These are phyloP conservation scores for Malassezia psittaci DNA, from an alignment of 1,284 basidiomycete genomes.

Conservation along the genomic window DNA sequence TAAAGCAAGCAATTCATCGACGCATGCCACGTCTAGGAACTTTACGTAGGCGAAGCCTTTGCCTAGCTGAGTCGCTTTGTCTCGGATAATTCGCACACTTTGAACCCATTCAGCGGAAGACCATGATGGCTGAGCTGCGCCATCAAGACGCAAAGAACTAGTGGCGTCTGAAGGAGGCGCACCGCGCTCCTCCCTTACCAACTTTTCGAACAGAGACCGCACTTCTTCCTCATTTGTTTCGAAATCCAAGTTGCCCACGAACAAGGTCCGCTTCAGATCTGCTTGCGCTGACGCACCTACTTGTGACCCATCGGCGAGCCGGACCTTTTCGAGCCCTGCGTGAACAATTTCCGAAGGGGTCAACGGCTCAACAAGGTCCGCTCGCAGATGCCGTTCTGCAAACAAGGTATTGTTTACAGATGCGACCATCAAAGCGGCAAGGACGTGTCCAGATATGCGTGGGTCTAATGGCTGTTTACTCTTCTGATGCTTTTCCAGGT, in stretches of 20 bases:
- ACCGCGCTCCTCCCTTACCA: slow-evolving; percentile 67
- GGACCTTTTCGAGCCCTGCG: slow-evolving; percentile 35
- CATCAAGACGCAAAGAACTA: slow-evolving; percentile 12
- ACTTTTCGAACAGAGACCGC: slow-evolving; percentile 70
- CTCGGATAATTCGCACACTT: slow-evolving; percentile 74
- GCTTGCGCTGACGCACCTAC: slow-evolving; percentile 19
- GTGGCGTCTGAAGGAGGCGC: slow-evolving; percentile 24
- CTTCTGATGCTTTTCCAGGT: not conserved
- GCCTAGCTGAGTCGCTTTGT: slow-evolving; percentile 86
- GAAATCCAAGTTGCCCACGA: slow-evolving; percentile 89
- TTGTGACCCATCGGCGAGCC: slow-evolving; percentile 23
- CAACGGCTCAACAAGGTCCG: slow-evolving; percentile 35
- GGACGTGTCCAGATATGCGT: slow-evolving; percentile 50
- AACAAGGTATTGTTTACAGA: slow-evolving; percentile 65
- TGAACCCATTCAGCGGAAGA: slow-evolving; percentile 59
- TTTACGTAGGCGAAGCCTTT: slow-evolving; percentile 94
- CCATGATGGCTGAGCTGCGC: slow-evolving; percentile 9
- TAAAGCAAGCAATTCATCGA: slow-evolving; percentile 43
- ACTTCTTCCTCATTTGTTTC: slow-evolving; percentile 81
- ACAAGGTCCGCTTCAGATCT: slow-evolving; percentile 61
- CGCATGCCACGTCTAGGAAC: slow-evolving; percentile 59
- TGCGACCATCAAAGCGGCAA: slow-evolving; percentile 58
- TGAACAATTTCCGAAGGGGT: slow-evolving; percentile 27
- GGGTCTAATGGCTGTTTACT: slow-evolving; percentile 8
- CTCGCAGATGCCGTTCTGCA: slow-evolving; percentile 54